These are phyloP conservation scores for Solanum neorickii DNA, from an alignment of 257 asterid species.

Conservation along the genomic window DNA sequence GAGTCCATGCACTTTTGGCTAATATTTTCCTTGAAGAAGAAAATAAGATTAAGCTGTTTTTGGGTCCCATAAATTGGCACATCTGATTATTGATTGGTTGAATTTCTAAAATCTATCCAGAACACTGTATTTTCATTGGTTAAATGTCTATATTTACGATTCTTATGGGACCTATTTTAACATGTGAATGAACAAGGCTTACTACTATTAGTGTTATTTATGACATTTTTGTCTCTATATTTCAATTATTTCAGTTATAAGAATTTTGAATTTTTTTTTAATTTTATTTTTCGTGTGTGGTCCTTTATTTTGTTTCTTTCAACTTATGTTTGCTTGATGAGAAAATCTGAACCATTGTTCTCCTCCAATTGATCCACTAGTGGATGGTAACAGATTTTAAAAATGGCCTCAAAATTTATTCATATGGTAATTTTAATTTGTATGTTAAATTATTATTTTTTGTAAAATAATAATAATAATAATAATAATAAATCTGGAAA, in stretches of 20 bases:
- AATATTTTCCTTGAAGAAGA: not conserved
- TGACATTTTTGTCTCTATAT: conserved; percentile 14
- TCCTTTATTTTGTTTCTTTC: conserved; percentile 23
- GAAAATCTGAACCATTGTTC: conserved; percentile 2
- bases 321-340: not conserved
- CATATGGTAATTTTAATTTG: not conserved
- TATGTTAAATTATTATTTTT: too few species aligned
- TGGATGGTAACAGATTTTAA: not conserved
- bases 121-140: conserved; percentile 36
- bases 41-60: not conserved
- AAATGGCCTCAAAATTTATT: conserved; percentile 3
- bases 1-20: conserved; percentile 8
- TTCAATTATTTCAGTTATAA: conserved; percentile 17
- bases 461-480: too few species aligned
- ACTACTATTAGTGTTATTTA: conserved; percentile 7
- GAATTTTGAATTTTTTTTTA: not conserved
- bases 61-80: conserved; percentile 16
- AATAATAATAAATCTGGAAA: not conserved
- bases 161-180: conserved; percentile 22
- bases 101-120: conserved; percentile 19
- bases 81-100: conserved; percentile 39
- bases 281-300: conserved; percentile 15
- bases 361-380: conserved; percentile 17
- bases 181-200: conserved; percentile 3
- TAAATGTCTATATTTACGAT: conserved; percentile 22